phyloP scores from a whole-genome alignment of 163 green algal species.

The Volvox carteri region DNA sequence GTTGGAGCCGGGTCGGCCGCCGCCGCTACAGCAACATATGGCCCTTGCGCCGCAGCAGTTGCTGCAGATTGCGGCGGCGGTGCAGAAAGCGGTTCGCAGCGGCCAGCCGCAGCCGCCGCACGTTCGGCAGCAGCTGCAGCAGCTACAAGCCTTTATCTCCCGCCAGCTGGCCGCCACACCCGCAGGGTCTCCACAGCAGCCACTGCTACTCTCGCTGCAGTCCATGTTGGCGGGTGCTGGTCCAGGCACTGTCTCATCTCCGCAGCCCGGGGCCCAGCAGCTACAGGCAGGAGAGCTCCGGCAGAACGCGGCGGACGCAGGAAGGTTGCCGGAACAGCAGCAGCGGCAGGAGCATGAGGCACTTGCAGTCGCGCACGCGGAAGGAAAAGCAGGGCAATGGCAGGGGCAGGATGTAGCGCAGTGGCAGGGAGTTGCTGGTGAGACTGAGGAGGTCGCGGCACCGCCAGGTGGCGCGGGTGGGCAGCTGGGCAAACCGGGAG shows the following conservation, averaged over 20 bases:
- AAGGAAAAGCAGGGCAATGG: neutral
- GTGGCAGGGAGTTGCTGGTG: neutral
- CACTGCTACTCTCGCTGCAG: conserved; percentile 41
- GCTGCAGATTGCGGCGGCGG: conserved; percentile 40
- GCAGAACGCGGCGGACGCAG: neutral
- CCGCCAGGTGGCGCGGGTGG: neutral
- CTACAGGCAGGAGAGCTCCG: conserved; percentile 1
- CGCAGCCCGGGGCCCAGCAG: neutral
- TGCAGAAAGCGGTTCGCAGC: conserved; percentile 37
- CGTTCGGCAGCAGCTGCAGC: conserved; percentile 37
- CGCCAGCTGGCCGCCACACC: conserved; percentile 7
- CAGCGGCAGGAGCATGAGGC: conserved; percentile 13
- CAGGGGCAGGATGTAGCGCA: neutral
- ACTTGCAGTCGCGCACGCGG: neutral
- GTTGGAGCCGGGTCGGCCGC: neutral
- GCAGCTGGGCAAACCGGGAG: neutral
- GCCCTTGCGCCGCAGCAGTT: conserved; percentile 40
- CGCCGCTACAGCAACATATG: conserved; percentile 1
- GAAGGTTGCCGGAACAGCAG: neutral
- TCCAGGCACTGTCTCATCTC: no score
- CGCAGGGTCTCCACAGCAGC: neutral
- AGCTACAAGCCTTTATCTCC: conserved; percentile 34
- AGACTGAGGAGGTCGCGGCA: neutral
- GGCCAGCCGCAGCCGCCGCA: conserved; percentile 41
- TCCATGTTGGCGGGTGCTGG: conserved; percentile 22